These are phyloP conservation scores for Pleodorina starrii DNA, from an alignment of 139 green algal genomes.

Conservation along the genomic window DNA sequence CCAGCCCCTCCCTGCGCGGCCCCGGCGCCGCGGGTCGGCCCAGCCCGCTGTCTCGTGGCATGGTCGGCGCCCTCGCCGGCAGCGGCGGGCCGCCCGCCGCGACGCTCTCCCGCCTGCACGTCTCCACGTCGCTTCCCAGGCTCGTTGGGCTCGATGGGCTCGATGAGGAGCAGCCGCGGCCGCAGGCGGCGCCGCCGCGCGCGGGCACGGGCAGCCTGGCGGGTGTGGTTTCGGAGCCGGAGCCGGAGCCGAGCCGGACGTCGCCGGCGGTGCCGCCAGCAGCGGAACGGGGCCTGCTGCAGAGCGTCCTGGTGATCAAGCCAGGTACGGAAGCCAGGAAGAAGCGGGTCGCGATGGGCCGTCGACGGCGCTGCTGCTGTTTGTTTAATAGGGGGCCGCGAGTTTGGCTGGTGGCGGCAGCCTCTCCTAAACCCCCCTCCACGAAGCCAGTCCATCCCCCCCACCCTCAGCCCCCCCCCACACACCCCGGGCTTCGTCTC, in stretches of 20 bases:
- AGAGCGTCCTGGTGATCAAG: conserved; percentile 43
- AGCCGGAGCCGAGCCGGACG: not conserved
- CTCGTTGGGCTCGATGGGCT: no score
- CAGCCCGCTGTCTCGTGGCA: not conserved
- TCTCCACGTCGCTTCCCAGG: not conserved
- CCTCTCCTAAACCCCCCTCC: no score
- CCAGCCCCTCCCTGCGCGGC: not conserved
- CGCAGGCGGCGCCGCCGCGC: not conserved
- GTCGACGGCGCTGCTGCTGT: no score
- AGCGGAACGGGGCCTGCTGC: conserved; percentile 7
- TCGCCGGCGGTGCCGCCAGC: no score
- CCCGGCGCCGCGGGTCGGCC: not conserved
- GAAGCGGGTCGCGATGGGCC: no score
- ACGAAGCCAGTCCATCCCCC: no score
- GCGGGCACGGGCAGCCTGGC: not conserved
- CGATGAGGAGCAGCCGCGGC: not conserved
- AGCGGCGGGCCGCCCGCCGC: not conserved
- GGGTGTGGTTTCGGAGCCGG: not conserved
- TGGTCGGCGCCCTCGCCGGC: not conserved
- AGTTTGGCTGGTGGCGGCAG: no score
- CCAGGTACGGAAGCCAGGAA: not conserved
- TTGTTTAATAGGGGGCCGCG: no score
- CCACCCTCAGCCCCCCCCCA: no score
- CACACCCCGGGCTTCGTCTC: no score
- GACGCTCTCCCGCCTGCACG: not conserved